A percentile compares a stretch with the other conserved stretches of the same genome.
These are phyloP conservation scores for Quercus phellos DNA, from an alignment of 331 rosid species.

Conservation along the genomic window DNA sequence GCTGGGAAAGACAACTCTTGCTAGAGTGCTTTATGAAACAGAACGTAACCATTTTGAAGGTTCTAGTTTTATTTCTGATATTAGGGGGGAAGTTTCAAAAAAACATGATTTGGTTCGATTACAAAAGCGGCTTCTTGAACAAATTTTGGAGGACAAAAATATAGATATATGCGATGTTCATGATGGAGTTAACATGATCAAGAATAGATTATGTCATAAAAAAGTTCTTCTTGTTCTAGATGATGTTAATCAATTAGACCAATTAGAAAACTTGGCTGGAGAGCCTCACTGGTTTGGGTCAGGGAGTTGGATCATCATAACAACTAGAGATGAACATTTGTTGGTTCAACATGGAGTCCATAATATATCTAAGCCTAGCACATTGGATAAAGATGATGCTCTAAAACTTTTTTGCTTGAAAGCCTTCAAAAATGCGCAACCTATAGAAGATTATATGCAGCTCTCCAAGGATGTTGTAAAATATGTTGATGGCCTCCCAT, in stretches of 20 bases:
- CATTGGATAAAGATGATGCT: background rate
- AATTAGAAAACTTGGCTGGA: conserved; percentile 10
- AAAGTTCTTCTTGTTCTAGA: conserved; percentile 43
- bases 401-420: too few relatives aligned
- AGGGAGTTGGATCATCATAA: conserved; percentile 21
- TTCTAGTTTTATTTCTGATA: background rate
- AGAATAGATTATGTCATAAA: conserved; percentile 14
- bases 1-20: too few relatives aligned
- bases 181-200: conserved; percentile 19
- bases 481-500: conserved; percentile 21
- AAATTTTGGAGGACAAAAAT: conserved; percentile 1
- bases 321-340: conserved; percentile 12
- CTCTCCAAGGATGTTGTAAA: background rate
- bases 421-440: too few relatives aligned
- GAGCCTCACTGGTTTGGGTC: background rate
- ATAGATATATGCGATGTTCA: conserved; percentile 4
- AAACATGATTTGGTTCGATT: conserved; percentile 12
- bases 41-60: too few relatives aligned
- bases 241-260: conserved; percentile 30
- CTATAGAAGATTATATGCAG: too few relatives aligned
- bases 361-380: background rate
- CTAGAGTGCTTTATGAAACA: too few relatives aligned
- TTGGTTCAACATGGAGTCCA: background rate
- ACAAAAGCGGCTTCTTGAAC: conserved; percentile 29
- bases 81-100: conserved; percentile 12